These are phyloP conservation scores for Sisymbrium altissimum DNA, from an alignment of 345 rosid genomes.

Conservation along the genomic window DNA sequence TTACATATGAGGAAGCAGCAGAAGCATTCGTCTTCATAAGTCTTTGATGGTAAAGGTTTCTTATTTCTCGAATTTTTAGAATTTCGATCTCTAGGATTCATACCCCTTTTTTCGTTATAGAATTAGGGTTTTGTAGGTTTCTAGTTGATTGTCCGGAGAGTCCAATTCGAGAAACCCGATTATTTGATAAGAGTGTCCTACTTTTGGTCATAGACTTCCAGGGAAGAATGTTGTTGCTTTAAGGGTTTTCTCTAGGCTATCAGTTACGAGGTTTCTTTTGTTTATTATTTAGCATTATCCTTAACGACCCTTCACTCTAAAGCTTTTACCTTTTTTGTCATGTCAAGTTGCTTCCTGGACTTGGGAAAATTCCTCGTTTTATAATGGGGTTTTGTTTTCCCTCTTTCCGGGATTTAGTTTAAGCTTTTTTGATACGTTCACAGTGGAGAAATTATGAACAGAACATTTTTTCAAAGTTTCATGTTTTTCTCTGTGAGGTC, in stretches of 20 bases:
- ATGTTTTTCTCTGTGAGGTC: conserved; percentile 39
- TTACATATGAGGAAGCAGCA: background rate
- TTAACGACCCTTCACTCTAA: conserved; percentile 42
- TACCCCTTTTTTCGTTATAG: background rate
- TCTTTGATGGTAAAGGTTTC: background rate
- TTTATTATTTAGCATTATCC: background rate
- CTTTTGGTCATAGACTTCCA: background rate
- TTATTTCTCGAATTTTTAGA: background rate
- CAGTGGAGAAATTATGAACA: conserved; percentile 19
- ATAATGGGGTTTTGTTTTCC: background rate
- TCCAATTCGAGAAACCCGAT: background rate
- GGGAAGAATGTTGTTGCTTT: conserved; percentile 17
- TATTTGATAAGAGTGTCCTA: background rate
- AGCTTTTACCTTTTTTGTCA: conserved; percentile 3
- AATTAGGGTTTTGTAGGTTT: conserved; percentile 18
- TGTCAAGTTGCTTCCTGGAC: conserved; percentile 20
- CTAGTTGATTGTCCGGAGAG: background rate
- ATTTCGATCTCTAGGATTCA: background rate
- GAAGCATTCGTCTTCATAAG: background rate
- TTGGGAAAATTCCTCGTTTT: background rate
- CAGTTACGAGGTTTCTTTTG: conserved; percentile 2
- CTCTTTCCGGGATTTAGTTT: background rate
- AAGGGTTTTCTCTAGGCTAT: background rate
- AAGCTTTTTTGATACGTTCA: conserved; percentile 15
- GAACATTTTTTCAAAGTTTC: conserved; percentile 35